Conservation (phyloP, 371 early-diverging fungal species). For the Mortierella sp. region DNA sequence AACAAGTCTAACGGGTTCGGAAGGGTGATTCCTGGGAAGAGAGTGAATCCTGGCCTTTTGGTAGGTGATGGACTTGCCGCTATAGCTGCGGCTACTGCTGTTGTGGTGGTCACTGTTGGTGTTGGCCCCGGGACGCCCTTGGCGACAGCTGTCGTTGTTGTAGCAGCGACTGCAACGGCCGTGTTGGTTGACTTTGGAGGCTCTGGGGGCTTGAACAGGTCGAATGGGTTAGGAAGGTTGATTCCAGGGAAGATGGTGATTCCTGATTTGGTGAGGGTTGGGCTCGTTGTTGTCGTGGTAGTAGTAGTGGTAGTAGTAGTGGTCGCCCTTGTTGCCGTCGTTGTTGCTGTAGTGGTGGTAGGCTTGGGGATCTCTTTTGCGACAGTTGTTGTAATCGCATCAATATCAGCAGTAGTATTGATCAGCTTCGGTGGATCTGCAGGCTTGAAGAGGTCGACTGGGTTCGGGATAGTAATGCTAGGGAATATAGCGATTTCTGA, state of each 20-base stretch:
- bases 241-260: neutral
- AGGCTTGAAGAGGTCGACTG: too few species aligned
- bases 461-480: too few species aligned
- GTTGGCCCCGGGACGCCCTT: neutral
- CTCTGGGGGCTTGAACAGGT: neutral
- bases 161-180: neutral
- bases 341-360: too few species aligned
- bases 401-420: too few species aligned
- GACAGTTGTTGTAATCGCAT: too few species aligned
- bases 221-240: neutral
- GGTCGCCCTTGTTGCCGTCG: too few species aligned
- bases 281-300: too few species aligned
- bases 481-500: neutral
- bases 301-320: too few species aligned
- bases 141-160: neutral
- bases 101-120: neutral
- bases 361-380: neutral
- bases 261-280: neutral
- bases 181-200: neutral
- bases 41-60: neutral
- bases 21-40: neutral
- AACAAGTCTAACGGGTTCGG: neutral
- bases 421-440: too few species aligned
- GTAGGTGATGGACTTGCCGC: neutral
- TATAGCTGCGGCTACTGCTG: neutral